Evolutionary conservation across 2,329 filamentous ascomycete genomes (phyloP), one percentile per base, ranked within the genome.

Genomic region (Phaeophleospora eucalypticola): DNA sequence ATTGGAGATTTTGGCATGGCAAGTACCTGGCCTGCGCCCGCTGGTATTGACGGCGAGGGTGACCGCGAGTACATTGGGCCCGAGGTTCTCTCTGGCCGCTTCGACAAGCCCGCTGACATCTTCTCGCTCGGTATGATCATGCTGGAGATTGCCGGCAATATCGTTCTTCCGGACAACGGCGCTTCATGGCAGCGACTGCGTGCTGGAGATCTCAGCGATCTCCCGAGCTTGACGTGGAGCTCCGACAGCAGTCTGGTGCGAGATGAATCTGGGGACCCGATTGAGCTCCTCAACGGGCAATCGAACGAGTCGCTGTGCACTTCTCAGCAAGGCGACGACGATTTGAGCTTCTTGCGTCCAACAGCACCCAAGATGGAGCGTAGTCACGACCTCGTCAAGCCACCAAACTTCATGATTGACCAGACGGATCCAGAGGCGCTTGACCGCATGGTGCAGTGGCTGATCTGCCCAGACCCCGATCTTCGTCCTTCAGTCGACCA

Each of bases 61-160:
- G 93, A 98, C 65, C 87, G 93, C 41, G 88, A 95, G 65, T 98
- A 98, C 65, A 91, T 98, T 64, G 91, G 87, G 1, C 90, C 90
- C 0, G 93, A 98, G 68, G 89, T 95, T 52, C 80, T 98, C 16
- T 81, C 82, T 62, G 91, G 90, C 35, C 81, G 83, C 53, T 93
- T 86, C 58, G 89, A 95, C 70, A 93, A 91, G 67, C 87, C 91
- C 32, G 87, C 89, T 29, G 93, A 98, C 67, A 80, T 98, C 41
- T 98, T 96, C 68, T 88, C 93, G 9, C 80, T 98, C 21, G 93
- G 93, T 42, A 80, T 97, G 59, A 95, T 97, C 67, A 87, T 95
- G 66, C 81, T 96, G 41, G 93, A 98, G 71, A 93, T 90, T 60
- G 91, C 89, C 19, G 89, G 87, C 53, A 98, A 98, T 62, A 89